Evolutionary conservation across 768 basidiomycete species (phyloP).

Genomic region (Podaxis pistillaris): DNA sequence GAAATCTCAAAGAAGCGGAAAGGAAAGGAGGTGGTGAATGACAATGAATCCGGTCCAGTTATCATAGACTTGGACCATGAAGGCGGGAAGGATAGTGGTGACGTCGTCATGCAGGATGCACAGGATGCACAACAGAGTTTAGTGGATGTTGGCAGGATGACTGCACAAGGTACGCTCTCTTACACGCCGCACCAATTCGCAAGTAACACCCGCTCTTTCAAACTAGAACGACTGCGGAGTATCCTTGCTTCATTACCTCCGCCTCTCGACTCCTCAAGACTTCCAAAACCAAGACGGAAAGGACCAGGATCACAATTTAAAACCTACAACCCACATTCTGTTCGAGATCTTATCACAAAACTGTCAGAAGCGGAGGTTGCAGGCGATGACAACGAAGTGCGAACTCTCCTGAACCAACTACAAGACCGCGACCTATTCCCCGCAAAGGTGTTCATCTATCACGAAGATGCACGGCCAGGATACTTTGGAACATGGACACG

Average conservation of each 20-base stretch:
- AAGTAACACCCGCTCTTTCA: not conserved
- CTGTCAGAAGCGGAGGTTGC: conserved; percentile 78
- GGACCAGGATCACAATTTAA: conserved; percentile 27
- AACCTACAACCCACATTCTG: conserved; percentile 35
- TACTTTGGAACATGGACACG: conserved; percentile 96
- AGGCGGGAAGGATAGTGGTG: conserved; percentile 21
- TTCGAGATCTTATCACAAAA: conserved; percentile 50
- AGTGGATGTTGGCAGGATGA: conserved; percentile 32
- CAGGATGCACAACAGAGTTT: conserved; percentile 18
- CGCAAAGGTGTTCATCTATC: conserved; percentile 82
- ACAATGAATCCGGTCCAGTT: conserved; percentile 46
- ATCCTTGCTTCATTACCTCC: conserved; percentile 35
- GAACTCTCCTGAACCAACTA: conserved; percentile 60
- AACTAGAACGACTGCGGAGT: conserved; percentile 36
- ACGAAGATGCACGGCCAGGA: conserved; percentile 83
- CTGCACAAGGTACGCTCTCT: conserved; percentile 37
- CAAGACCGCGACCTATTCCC: conserved; percentile 61
- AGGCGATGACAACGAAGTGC: conserved; percentile 68
- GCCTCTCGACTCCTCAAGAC: conserved; percentile 21
- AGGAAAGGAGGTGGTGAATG: conserved; percentile 17
- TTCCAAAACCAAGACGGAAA: conserved; percentile 17
- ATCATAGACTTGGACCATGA: conserved; percentile 54
- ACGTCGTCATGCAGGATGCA: conserved; percentile 26
- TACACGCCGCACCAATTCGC: not conserved
- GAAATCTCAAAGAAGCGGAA: conserved; percentile 29